Evolutionary conservation across 495 filamentous ascomycete species (phyloP), one percentile per base, ranked within the genome.

Genomic region (Hypoxylon lenormandii): DNA sequence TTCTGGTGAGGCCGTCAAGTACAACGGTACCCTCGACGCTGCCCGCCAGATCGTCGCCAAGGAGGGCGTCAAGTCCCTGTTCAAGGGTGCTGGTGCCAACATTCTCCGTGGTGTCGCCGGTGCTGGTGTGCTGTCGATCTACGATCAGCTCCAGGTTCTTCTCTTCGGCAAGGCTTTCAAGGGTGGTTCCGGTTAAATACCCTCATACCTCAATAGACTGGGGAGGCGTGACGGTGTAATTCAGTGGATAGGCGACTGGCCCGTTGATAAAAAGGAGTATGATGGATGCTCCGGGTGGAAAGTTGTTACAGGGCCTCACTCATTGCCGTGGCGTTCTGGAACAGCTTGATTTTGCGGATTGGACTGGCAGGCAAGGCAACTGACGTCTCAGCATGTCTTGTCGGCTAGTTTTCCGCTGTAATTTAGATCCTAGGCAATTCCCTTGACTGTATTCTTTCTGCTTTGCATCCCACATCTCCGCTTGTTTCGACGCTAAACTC

Each of bases 21-120:
- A 98, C 91, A 90, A 88, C 78, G 90, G 87, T 78, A 97, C 95
- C 76, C 70, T 97, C 72, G 95, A 98, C 85, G 95, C 95, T 79
- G 93, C 86, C 83, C 85, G 87, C 82, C 91, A 97, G 89, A 98
- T 98, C 81, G 81, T 97, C 79, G 93, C 93, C 84, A 90, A 91
- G 82, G 96, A 98, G 87, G 95, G 95, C 88, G 87, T 92, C 82
- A 88, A 86, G 83, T 98, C 95, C 74, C 93, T 98, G 82, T 98
- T 98, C 92, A 98, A 98, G 92, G 95, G 95, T 92, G 95, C 95
- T 78, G 95, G 96, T 92, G 95, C 95, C 85, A 98, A 98, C 90
- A 98, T 98, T 82, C 96, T 98, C 86, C 95, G 95, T 97, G 95
- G 95, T 97, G 95, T 98, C 77, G 95, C 95, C 79, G 95, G 95